These are phyloP conservation scores for Fraxinus platypoda DNA, from an alignment of 305 asterid species.

Conservation along the genomic window DNA sequence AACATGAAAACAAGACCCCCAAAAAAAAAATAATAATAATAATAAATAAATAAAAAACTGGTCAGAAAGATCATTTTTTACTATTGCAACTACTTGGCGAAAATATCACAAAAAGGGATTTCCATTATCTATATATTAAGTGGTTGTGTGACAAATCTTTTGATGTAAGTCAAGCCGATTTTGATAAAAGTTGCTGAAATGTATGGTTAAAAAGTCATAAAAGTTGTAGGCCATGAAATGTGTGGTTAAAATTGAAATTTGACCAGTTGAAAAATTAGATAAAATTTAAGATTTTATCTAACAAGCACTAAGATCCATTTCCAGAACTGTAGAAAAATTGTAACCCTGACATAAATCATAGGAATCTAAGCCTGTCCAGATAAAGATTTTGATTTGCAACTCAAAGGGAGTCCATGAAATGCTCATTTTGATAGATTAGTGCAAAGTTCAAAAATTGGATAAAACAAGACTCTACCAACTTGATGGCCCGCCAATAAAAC, in stretches of 20 bases:
- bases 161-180: neutral
- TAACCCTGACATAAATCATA: neutral
- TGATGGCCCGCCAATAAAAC: conserved; percentile 63
- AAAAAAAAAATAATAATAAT: neutral
- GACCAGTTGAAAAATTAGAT: neutral
- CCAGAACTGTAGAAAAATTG: neutral
- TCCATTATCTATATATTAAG: neutral
- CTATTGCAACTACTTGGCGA: neutral
- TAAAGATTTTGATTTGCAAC: neutral
- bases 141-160: neutral
- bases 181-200: too few species aligned
- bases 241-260: too few species aligned
- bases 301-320: neutral
- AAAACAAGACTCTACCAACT: conserved; percentile 52
- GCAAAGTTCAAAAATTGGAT: conserved; percentile 8
- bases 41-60: too few species aligned
- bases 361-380: neutral
- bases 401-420: conserved; percentile 9
- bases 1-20: too few species aligned
- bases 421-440: neutral
- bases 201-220: too few species aligned
- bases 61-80: neutral
- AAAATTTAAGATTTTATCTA: too few species aligned
- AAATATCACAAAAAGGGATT: neutral
- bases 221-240: too few species aligned